Base-by-base conservation (phyloP, 1,284 basidiomycete species). In the Takashimella koratensis region DNA sequence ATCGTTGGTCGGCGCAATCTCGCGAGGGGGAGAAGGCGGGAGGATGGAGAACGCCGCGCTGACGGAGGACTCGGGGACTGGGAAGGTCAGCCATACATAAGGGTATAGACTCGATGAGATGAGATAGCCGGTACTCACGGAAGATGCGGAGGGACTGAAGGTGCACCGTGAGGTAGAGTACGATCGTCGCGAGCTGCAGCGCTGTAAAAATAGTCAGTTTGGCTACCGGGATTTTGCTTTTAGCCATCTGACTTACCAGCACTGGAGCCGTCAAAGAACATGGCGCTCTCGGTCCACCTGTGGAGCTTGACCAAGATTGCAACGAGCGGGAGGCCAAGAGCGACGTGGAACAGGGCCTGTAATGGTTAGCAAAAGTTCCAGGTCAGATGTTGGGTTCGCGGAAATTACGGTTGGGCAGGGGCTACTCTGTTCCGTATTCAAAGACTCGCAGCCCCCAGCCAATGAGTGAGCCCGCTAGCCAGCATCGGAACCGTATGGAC, bases 241-340 rank as follows among this genome's bases (percentile, higher is more conserved):
- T 21, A 36, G 45, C 8, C 43, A 19, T 21, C 13, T 21, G 25
- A 71, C 76, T 65, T 62, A 91, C 90, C 87, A 56, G 93, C 76
- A 61, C 84, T 84, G 24, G 86, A 84, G 39, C 91, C 91, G 74
- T 94, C 91, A 71, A 95, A 95, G 78, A 89, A 91, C 77, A 92
- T 82, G 13, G 91, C 91, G 63, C 86, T 89, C 66, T 94, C 90
- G 71, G 85, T 85, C 89, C 90, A 94, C 60, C 80, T 82, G 74
- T 87, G 80, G 56, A 94, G 78, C 75, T 94, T 94, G 51, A 83
- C 80, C 13, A 90, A 66, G 51, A 91, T 79, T 3, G 85, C 85
- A 24, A 86, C 62, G 43, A 94, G 71, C 16, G 88, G 87, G 6
- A 91, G 79, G 16, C 82, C 86, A 54, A 90, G 81, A 71, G 92